phyloP scores from a whole-genome alignment of 495 filamentous ascomycete species.

The Massariosphaeria phaeospora region DNA sequence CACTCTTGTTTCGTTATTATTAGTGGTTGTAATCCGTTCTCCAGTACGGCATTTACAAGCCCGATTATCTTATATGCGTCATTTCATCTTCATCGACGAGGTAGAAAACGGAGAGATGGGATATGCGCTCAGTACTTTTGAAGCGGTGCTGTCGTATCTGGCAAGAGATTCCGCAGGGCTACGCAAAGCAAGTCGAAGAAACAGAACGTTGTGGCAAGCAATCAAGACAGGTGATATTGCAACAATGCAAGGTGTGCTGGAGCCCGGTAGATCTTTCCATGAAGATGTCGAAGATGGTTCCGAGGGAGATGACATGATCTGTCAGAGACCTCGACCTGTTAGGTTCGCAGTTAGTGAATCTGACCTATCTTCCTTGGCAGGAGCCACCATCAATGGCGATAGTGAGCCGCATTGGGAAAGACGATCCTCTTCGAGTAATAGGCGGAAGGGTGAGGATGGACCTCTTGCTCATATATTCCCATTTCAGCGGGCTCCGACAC shows the following conservation, averaged over 20 bases:
- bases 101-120: conserved; percentile 96
- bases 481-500: conserved; percentile 56
- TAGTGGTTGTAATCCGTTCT: conserved; percentile 89
- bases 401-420: conserved; percentile 1
- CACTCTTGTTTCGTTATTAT: conserved; percentile 83
- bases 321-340: conserved; percentile 14
- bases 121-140: conserved; percentile 93
- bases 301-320: conserved; percentile 7
- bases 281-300: conserved; percentile 7
- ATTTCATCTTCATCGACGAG: conserved; percentile 95
- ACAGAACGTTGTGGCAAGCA: conserved; percentile 85
- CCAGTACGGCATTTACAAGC: conserved; percentile 86
- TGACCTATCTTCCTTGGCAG: conserved; percentile 12
- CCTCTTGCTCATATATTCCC: conserved; percentile 85
- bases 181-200: conserved; percentile 75
- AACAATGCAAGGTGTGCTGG: conserved; percentile 72
- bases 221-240: conserved; percentile 66
- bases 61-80: conserved; percentile 82
- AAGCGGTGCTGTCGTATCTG: conserved; percentile 90
- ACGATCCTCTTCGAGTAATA: background rate
- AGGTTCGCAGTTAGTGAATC: conserved; percentile 22
- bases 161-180: conserved; percentile 74
- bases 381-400: conserved; percentile 23
- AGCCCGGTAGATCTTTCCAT: conserved; percentile 46
- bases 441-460: conserved; percentile 18